Evolutionary conservation across 2,329 filamentous ascomycete species (phyloP).

Genomic region (Corinectria fuckeliana): DNA sequence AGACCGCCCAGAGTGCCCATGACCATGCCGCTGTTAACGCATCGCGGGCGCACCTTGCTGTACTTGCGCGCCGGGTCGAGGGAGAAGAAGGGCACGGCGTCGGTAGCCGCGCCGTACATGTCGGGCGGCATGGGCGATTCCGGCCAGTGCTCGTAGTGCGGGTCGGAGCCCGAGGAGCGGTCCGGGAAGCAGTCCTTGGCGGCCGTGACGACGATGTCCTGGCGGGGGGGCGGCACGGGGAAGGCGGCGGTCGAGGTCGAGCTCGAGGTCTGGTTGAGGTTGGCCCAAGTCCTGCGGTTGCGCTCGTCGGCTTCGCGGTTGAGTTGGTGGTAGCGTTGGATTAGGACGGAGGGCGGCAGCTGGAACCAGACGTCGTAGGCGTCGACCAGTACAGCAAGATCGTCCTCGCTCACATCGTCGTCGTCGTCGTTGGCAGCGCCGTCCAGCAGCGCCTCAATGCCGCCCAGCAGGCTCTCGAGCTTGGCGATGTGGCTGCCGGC

Average conservation of each 20-base stretch:
- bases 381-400: slow-evolving; percentile 47
- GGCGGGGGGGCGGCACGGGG: slow-evolving; percentile 40
- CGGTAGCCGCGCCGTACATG: slow-evolving; percentile 44
- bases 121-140: slow-evolving; percentile 43
- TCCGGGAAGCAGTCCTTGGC: slow-evolving; percentile 47
- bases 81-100: slow-evolving; percentile 35
- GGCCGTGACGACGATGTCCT: slow-evolving; percentile 43
- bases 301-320: slow-evolving; percentile 45
- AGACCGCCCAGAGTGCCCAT: slow-evolving; percentile 45
- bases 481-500: slow-evolving; percentile 48
- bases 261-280: background rate
- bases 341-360: slow-evolving; percentile 45
- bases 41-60: slow-evolving; percentile 42
- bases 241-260: too few species aligned
- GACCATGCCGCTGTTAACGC: slow-evolving; percentile 45
- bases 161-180: slow-evolving; percentile 43
- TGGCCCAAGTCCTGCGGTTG: slow-evolving; percentile 34
- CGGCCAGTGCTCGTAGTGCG: slow-evolving; percentile 47
- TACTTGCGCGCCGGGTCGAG: slow-evolving; percentile 44
- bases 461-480: slow-evolving; percentile 43
- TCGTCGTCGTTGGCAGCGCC: slow-evolving; percentile 18
- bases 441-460: slow-evolving; percentile 39
- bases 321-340: slow-evolving; percentile 45
- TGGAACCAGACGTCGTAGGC: slow-evolving; percentile 50
- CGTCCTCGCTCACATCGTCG: slow-evolving; percentile 36